Evolutionary conservation across 345 rosid genomes (phyloP).

Genomic region (Citrus mangshanensis): DNA sequence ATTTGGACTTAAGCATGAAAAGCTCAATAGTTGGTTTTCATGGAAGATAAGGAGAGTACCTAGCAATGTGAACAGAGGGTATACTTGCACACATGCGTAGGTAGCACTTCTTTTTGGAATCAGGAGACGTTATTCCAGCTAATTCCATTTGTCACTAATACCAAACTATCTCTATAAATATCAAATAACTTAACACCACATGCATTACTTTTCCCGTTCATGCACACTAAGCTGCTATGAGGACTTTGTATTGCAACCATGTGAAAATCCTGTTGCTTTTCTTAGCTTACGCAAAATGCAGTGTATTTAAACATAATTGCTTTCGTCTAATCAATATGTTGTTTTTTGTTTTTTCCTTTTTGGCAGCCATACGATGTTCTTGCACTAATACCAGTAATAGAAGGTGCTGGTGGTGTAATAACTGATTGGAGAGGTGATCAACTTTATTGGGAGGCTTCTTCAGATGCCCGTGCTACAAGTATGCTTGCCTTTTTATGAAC

Average conservation of each 20-base stretch:
- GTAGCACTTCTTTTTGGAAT: neutral
- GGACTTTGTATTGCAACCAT: neutral
- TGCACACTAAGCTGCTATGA: neutral
- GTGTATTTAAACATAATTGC: neutral
- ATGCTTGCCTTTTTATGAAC: slow-evolving; percentile 11
- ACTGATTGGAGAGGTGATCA: slow-evolving; percentile 81
- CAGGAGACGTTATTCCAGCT: neutral
- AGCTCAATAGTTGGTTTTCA: neutral
- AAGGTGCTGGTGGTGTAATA: slow-evolving; percentile 86
- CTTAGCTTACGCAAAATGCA: neutral
- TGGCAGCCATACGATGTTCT: slow-evolving; percentile 89
- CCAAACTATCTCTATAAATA: neutral
- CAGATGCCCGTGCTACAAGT: slow-evolving; percentile 60
- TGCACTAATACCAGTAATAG: slow-evolving; percentile 83
- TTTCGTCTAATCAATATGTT: neutral
- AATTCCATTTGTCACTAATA: neutral
- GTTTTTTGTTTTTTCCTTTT: neutral
- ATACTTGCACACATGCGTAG: too few relatives aligned
- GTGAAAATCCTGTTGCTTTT: neutral
- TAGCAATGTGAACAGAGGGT: neutral
- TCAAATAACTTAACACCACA: neutral
- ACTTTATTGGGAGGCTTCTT: slow-evolving; percentile 77
- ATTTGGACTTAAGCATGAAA: neutral
- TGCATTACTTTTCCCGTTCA: neutral
- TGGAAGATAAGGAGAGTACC: neutral